Evolutionary conservation across 164 flowering plant species (phyloP).

Genomic region (Hamamelis virginiana): DNA sequence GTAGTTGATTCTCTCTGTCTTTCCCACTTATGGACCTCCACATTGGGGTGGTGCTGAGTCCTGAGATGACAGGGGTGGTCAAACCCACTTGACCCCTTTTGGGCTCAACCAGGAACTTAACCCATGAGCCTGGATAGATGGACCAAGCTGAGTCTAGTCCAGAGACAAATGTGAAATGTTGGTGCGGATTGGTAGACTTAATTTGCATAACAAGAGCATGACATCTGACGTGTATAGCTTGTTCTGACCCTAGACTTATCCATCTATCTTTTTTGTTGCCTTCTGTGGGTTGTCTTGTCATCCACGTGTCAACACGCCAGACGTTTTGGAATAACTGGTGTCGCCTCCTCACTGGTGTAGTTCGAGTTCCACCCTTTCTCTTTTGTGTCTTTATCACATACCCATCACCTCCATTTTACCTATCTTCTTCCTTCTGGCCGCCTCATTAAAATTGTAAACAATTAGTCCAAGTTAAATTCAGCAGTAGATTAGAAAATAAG

Average conservation of each 20-base stretch:
- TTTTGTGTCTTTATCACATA: constrained; percentile 18
- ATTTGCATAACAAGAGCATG: constrained; percentile 46
- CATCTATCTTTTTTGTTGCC: constrained; percentile 24
- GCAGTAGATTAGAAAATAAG: too few relatives aligned
- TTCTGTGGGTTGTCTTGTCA: constrained; percentile 19
- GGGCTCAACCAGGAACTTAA: background rate
- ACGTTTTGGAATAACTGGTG: constrained; percentile 27
- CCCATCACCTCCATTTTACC: constrained; percentile 4
- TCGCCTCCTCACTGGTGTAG: constrained; percentile 16
- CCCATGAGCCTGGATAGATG: background rate
- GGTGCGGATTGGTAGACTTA: background rate
- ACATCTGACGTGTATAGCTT: constrained; percentile 36
- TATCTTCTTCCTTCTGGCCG: background rate
- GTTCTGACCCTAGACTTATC: constrained; percentile 31
- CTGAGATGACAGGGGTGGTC: background rate
- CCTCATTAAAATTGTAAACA: too few relatives aligned
- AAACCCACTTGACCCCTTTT: background rate
- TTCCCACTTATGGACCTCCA: background rate
- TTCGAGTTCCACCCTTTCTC: constrained; percentile 9
- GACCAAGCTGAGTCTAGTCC: too few relatives aligned
- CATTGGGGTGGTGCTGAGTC: background rate
- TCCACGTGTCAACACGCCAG: constrained; percentile 31
- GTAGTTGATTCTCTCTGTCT: background rate
- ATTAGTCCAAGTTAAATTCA: too few relatives aligned
- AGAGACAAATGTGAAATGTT: background rate